These are phyloP conservation scores for Penicillium subrubescens DNA, from an alignment of 495 filamentous ascomycete genomes.

Conservation along the genomic window DNA sequence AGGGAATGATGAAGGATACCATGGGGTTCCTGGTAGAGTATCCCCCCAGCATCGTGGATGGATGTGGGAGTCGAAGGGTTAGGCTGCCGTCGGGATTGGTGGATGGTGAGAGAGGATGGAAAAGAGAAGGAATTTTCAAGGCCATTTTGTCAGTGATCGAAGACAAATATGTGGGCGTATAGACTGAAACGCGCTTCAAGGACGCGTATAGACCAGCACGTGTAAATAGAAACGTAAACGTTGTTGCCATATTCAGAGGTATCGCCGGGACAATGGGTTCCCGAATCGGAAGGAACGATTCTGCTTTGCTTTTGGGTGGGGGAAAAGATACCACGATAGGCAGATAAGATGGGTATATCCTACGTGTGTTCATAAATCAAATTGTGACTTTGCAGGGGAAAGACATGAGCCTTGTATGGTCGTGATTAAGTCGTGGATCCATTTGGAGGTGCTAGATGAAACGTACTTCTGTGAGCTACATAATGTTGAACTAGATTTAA, in stretches of 20 bases:
- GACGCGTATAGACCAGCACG: background rate
- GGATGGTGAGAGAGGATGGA: background rate
- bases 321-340: background rate
- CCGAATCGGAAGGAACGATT: no score
- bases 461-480: background rate
- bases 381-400: background rate
- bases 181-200: background rate
- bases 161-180: background rate
- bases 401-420: background rate
- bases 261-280: background rate
- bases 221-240: background rate
- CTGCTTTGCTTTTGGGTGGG: no score
- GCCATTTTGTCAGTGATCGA: background rate
- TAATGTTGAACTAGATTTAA: background rate
- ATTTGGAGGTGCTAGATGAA: background rate
- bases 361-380: background rate
- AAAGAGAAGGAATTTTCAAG: background rate
- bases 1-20: slow-evolving; percentile 21
- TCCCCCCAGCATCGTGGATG: slow-evolving; percentile 21
- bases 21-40: slow-evolving; percentile 23
- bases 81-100: background rate
- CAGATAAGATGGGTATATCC: no score
- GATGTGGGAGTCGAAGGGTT: background rate
- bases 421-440: background rate
- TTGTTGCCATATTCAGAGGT: background rate